Percentiles rank a stretch among this genome's conserved stretches.
Evolutionary conservation across 169 alveolate species (phyloP).

Genomic region (Fabrea salina): DNA sequence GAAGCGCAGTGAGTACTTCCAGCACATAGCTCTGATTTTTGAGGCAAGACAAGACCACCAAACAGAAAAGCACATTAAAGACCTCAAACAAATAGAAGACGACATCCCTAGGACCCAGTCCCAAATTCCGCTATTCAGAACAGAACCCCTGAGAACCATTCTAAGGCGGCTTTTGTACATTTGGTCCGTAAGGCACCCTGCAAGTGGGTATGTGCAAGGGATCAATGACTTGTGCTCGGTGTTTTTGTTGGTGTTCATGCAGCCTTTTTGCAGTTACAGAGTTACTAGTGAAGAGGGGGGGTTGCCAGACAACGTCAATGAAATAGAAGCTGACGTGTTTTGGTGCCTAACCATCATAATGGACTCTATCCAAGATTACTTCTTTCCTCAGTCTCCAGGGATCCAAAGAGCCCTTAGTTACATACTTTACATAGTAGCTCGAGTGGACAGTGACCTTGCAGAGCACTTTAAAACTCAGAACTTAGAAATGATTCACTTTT

Average conservation of each 20-base stretch:
- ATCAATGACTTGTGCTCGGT: constrained; percentile 71
- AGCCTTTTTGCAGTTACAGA: not conserved
- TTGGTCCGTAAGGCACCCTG: constrained; percentile 70
- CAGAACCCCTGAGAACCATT: constrained; percentile 44
- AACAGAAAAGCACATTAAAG: constrained; percentile 17
- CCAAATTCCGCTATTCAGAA: constrained; percentile 42
- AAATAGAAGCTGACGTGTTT: constrained; percentile 48
- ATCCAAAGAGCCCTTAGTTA: constrained; percentile 51
- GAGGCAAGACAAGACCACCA: constrained; percentile 12
- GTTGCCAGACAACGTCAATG: constrained; percentile 20
- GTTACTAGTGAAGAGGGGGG: not conserved
- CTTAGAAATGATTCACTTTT: constrained; percentile 55
- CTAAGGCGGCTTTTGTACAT: constrained; percentile 49
- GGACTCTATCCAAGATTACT: constrained; percentile 67
- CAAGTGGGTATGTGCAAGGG: constrained; percentile 71
- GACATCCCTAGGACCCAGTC: constrained; percentile 74
- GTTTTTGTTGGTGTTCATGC: constrained; percentile 53
- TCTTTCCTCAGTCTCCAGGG: constrained; percentile 66
- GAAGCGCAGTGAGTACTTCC: constrained; percentile 65
- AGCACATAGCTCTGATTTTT: constrained; percentile 50
- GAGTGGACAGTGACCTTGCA: constrained; percentile 47
- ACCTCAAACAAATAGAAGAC: constrained; percentile 58
- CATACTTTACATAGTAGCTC: constrained; percentile 48
- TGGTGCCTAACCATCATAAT: constrained; percentile 58
- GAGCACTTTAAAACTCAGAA: constrained; percentile 47